These are phyloP conservation scores for Pichia norvegensis DNA, from an alignment of 1,139 yeast genomes.

Conservation along the genomic window DNA sequence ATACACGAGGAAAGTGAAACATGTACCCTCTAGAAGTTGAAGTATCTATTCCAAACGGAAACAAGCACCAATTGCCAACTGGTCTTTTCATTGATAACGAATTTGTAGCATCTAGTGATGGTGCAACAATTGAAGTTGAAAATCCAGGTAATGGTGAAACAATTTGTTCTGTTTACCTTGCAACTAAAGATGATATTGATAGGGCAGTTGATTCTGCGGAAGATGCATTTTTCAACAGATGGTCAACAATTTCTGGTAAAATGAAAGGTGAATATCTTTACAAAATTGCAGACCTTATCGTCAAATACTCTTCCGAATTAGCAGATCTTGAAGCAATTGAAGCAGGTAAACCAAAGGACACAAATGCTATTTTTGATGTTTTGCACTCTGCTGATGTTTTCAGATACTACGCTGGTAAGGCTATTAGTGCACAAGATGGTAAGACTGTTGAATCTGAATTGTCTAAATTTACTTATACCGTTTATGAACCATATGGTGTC, in stretches of 20 bases:
- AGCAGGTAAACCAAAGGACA: slow-evolving; percentile 51
- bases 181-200: slow-evolving; percentile 44
- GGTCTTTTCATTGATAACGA: slow-evolving; percentile 62
- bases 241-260: slow-evolving; percentile 25
- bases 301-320: slow-evolving; percentile 40
- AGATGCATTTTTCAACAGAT: slow-evolving; percentile 34
- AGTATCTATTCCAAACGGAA: slow-evolving; percentile 50
- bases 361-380: slow-evolving; percentile 37
- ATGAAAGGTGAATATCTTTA: slow-evolving; percentile 35
- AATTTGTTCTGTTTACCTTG: slow-evolving; percentile 46
- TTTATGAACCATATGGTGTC: slow-evolving; percentile 53
- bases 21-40: slow-evolving; percentile 25
- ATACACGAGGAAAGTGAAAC: background rate
- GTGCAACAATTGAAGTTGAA: slow-evolving; percentile 42
- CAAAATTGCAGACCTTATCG: slow-evolving; percentile 46
- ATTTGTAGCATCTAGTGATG: slow-evolving; percentile 36
- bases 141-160: slow-evolving; percentile 49
- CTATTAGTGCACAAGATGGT: slow-evolving; percentile 42
- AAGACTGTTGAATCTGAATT: slow-evolving; percentile 45
- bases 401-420: slow-evolving; percentile 53
- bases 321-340: slow-evolving; percentile 58
- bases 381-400: slow-evolving; percentile 44
- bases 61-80: slow-evolving; percentile 48
- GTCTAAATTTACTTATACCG: slow-evolving; percentile 46
- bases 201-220: slow-evolving; percentile 45